These are phyloP conservation scores for Monocercomonoides exilis DNA, from an alignment of 78 protist genomes.

Conservation along the genomic window DNA sequence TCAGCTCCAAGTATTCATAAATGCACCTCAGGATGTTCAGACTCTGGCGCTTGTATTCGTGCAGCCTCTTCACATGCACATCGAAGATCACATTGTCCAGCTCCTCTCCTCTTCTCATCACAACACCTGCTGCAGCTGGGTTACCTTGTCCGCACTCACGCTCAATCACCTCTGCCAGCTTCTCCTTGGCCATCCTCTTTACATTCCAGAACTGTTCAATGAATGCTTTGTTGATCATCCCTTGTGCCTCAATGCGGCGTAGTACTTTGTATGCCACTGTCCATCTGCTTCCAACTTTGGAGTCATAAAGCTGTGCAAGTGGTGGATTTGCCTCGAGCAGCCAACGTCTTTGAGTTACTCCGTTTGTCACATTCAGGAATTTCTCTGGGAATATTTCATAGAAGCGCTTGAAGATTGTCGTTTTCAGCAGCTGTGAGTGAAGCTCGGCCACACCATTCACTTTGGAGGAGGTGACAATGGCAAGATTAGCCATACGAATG, in stretches of 20 bases:
- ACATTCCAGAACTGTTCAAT: constrained; percentile 38
- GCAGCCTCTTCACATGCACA: constrained; percentile 89
- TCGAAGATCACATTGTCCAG: constrained; percentile 73
- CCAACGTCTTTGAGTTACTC: constrained; percentile 94
- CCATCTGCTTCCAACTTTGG: constrained; percentile 47
- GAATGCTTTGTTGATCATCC: constrained; percentile 57
- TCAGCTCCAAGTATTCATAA: background rate
- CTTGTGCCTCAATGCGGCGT: constrained; percentile 39
- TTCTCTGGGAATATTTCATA: constrained; percentile 59
- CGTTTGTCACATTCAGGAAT: constrained; percentile 88
- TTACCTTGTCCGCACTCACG: constrained; percentile 51
- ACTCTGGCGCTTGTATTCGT: constrained; percentile 92
- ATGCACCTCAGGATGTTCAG: constrained; percentile 52
- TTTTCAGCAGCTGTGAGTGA: constrained; percentile 77
- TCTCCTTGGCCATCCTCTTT: constrained; percentile 58
- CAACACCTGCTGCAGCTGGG: too few species aligned
- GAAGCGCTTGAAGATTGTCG: constrained; percentile 13
- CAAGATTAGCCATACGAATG: constrained; percentile 80
- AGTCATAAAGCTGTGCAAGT: constrained; percentile 16
- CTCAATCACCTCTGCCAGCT: constrained; percentile 58
- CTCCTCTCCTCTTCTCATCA: too few species aligned
- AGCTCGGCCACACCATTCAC: constrained; percentile 93
- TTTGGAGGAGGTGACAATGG: constrained; percentile 68
- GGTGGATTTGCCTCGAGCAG: constrained; percentile 68
- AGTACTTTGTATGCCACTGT: constrained; percentile 55